Conservation (phyloP, 2,329 filamentous ascomycete genomes). For the Neopestalotiopsis sp. region DNA sequence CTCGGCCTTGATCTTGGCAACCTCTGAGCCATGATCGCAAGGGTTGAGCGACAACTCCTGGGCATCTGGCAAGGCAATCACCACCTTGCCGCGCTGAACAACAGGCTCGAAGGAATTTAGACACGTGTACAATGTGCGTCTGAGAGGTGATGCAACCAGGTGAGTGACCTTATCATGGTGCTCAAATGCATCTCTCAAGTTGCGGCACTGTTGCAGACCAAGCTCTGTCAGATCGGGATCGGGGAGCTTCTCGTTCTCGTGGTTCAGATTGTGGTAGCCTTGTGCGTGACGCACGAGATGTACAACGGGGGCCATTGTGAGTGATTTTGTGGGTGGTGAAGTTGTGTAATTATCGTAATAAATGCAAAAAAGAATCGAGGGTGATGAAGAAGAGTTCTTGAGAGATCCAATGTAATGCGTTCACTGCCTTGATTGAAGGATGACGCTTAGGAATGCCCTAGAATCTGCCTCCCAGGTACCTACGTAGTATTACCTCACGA, state of each 20-base stretch:
- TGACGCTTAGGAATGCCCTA: neutral
- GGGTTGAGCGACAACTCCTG: constrained; percentile 79
- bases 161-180: constrained; percentile 68
- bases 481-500: constrained; percentile 2
- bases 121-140: constrained; percentile 81
- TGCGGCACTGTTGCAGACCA: constrained; percentile 76
- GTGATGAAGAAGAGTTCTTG: neutral
- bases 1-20: constrained; percentile 59
- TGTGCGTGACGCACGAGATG: constrained; percentile 77
- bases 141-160: constrained; percentile 79
- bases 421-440: neutral
- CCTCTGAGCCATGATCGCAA: constrained; percentile 75
- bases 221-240: constrained; percentile 80
- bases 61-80: constrained; percentile 73
- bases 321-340: neutral
- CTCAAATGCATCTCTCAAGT: constrained; percentile 67
- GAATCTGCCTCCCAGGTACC: neutral
- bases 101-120: constrained; percentile 69
- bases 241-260: constrained; percentile 72
- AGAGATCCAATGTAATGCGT: too few species aligned
- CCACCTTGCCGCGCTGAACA: constrained; percentile 48
- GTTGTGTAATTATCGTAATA: neutral
- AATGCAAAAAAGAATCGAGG: neutral
- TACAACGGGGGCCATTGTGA: constrained; percentile 56
- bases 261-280: constrained; percentile 79